Evolutionary conservation across 1,284 basidiomycete species (phyloP).

Genomic region (Ceratobasidium sp.): DNA sequence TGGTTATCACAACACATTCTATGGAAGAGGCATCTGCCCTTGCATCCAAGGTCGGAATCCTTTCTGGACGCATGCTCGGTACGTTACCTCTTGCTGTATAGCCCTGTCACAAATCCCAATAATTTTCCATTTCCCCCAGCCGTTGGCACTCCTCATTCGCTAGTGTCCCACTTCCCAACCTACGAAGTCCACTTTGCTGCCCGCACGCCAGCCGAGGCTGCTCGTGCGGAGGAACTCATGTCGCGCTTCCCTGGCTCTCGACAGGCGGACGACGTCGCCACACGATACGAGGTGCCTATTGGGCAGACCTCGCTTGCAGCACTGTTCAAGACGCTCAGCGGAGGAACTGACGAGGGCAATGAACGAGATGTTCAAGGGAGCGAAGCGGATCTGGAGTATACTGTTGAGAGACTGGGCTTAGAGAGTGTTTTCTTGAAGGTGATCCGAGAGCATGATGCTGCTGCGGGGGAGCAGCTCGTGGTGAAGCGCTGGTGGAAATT

Average conservation of each 20-base stretch:
- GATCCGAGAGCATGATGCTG: conserved; percentile 57
- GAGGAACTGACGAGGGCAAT: neutral
- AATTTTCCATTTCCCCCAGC: conserved; percentile 54
- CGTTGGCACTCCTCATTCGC: conserved; percentile 71
- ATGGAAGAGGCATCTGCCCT: conserved; percentile 87
- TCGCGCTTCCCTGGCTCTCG: conserved; percentile 66
- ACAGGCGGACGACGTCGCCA: conserved; percentile 79
- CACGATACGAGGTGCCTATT: conserved; percentile 79
- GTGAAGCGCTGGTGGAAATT: conserved; percentile 24
- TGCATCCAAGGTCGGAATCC: conserved; percentile 75
- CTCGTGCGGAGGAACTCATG: conserved; percentile 69
- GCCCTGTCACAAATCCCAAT: neutral
- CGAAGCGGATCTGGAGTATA: conserved; percentile 69
- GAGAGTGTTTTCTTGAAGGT: conserved; percentile 81
- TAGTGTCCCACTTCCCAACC: conserved; percentile 72
- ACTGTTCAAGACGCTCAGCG: conserved; percentile 42
- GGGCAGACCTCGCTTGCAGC: conserved; percentile 42
- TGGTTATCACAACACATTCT: conserved; percentile 65
- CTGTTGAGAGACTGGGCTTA: conserved; percentile 72
- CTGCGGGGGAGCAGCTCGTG: neutral
- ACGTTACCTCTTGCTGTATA: conserved; percentile 47
- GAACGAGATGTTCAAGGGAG: conserved; percentile 49
- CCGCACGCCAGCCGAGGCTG: conserved; percentile 67
- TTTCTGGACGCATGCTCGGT: conserved; percentile 75
- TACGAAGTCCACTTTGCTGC: conserved; percentile 84